Evolutionary conservation across 345 rosid genomes (phyloP).

Genomic region (Syzygium aromaticum): DNA sequence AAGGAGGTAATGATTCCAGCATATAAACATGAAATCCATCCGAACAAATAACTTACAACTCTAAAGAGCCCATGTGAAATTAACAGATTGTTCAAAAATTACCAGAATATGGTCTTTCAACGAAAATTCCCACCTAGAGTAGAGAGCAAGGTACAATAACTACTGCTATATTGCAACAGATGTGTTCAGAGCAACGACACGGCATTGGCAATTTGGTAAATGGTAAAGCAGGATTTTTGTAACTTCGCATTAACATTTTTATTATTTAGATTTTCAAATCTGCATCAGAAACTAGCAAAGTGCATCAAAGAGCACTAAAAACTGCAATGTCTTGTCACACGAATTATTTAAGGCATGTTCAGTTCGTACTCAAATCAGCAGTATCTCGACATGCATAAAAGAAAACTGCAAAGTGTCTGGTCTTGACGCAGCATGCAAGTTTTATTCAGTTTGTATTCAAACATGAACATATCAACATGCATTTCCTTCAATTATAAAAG

Average conservation of each 20-base stretch:
- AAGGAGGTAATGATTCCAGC: not conserved
- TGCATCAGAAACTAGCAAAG: not conserved
- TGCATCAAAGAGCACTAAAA: not conserved
- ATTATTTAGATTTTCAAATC: not conserved
- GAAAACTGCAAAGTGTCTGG: not conserved
- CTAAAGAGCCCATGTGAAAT: not conserved
- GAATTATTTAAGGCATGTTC: not conserved
- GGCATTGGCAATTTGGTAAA: not conserved
- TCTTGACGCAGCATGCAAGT: not conserved
- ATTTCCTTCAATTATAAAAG: not conserved
- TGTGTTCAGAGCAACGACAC: not conserved
- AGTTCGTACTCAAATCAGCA: not conserved
- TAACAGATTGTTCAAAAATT: not conserved
- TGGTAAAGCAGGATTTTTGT: not conserved
- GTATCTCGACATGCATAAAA: not conserved
- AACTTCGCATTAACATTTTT: not conserved
- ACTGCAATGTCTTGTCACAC: not conserved
- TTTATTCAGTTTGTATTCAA: not conserved
- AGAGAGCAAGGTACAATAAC: not conserved
- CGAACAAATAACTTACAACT: not conserved
- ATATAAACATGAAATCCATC: not conserved
- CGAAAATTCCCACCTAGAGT: not conserved
- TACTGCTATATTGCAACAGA: not conserved
- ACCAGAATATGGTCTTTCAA: not conserved
- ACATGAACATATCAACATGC: not conserved